Evolutionary conservation across 2,329 filamentous ascomycete genomes (phyloP).

Genomic region (Nannizzia gypsea): DNA sequence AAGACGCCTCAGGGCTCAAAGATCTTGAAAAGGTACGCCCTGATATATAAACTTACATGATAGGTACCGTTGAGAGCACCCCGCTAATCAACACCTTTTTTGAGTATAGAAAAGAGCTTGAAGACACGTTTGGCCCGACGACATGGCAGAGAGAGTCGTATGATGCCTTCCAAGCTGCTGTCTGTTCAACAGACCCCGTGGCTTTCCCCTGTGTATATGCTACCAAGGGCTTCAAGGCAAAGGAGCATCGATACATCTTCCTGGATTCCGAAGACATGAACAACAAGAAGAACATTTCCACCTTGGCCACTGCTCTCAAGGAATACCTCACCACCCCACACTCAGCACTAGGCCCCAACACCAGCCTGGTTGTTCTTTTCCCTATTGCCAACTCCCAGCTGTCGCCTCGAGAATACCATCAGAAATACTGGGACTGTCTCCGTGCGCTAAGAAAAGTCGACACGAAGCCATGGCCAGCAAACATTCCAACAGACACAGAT

Average conservation of each 20-base stretch:
- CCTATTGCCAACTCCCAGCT: not conserved
- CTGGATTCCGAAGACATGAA: not conserved
- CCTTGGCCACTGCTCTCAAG: not conserved
- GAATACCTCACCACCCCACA: not conserved
- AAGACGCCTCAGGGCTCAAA: not conserved
- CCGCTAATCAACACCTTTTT: not conserved
- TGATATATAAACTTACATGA: not conserved
- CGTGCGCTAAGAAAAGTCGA: not conserved
- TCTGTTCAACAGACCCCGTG: not conserved
- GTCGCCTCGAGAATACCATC: not conserved
- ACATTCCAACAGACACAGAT: not conserved
- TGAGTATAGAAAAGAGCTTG: not conserved
- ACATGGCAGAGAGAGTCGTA: not conserved
- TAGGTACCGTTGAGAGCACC: not conserved
- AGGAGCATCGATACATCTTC: not conserved
- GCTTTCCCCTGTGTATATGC: not conserved
- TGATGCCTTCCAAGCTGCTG: not conserved
- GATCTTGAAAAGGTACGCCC: not conserved
- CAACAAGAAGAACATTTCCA: not conserved
- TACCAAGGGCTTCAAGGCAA: not conserved
- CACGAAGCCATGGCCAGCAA: not conserved
- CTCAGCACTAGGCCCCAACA: not conserved
- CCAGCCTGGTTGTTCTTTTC: not conserved
- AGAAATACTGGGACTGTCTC: not conserved
- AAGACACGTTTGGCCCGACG: not conserved